phyloP scores from a whole-genome alignment of 768 basidiomycete species.

The Leccinum truebloodii region DNA sequence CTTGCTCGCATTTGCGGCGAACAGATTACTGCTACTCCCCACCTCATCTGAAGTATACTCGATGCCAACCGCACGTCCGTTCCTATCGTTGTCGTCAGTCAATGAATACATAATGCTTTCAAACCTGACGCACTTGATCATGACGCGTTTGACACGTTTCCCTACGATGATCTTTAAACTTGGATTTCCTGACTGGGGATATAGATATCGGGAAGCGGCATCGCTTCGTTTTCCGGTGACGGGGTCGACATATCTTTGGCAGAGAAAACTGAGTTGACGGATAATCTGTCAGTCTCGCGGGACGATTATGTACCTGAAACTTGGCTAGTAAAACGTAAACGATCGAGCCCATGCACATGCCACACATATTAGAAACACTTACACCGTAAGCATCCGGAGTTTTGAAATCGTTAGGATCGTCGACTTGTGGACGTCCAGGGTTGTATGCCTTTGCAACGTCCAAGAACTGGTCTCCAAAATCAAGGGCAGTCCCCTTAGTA shows the following conservation, averaged over 20 bases:
- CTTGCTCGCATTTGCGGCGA: conserved; percentile 27
- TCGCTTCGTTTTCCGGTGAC: conserved; percentile 36
- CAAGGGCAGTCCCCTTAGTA: too few species aligned
- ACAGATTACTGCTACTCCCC: not conserved
- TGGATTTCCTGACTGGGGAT: conserved; percentile 28
- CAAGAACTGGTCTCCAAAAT: too few species aligned
- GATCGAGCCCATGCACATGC: too few species aligned
- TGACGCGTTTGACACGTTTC: conserved; percentile 3
- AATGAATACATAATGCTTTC: not conserved
- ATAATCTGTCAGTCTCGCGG: too few species aligned
- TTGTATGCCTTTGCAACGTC: too few species aligned
- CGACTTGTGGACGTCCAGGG: too few species aligned
- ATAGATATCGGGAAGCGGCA: conserved; percentile 36
- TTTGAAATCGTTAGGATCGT: too few species aligned
- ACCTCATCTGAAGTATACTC: conserved; percentile 28
- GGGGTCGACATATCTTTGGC: conserved; percentile 50
- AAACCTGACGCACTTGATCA: not conserved
- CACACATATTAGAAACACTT: too few species aligned
- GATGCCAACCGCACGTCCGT: conserved; percentile 37
- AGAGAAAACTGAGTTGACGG: not conserved
- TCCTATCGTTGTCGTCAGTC: conserved; percentile 19
- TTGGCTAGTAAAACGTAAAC: too few species aligned
- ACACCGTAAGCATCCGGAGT: too few species aligned
- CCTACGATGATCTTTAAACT: conserved; percentile 35
- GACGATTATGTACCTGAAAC: too few species aligned